Base-by-base conservation (phyloP, 345 rosid species). In the Brassica rapa region DNA sequence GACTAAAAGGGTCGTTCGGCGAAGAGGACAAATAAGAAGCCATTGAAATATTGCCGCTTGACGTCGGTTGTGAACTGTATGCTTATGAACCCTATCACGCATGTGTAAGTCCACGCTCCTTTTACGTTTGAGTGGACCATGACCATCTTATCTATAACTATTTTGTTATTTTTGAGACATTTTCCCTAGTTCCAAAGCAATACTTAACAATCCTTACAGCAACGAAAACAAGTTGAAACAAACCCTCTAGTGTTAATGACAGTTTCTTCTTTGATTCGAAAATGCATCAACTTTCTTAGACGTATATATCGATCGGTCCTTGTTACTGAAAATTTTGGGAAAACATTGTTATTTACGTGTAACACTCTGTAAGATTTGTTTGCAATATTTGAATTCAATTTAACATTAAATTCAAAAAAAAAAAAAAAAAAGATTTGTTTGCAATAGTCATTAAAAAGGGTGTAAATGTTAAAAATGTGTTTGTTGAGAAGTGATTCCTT, bases 11-110 rank as follows among this genome's bases (percentile, higher is more conserved):
- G 51, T 41, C 35, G 49, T 67, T 23, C 35, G 5, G 15, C 57
- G 33, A 62, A 68, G 29, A 49, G 0, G 70, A 62, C 70, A 77
- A 77, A 77, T 24, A 51, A 70, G 70, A 62, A 77, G 80, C 70
- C 80, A 8, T 62, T 41, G 75, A 70, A 70, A 70, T 74, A 70
- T 53, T 27, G 75, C 25, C 8, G 51, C 70, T 51, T 49, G 29
- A 53, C 39, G 15, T 77, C 41, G 49, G 46, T 41, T 25, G 6
- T 67, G 67, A 59, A 39, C 23, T 15, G 56, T 53, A 33, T 9
- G 14, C 33, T 4, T 67, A 59, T 37, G 24, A 53, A 74, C 37
- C 35, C 37, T 35, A 46, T 68, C 62, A 57, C 10, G 62, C 61
- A 68, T 43, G 62, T 68, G 79, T 14, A 68, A 76, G 79, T 61